Evolutionary conservation across 257 asterid species (phyloP).

Genomic region (Cinchona pubescens): DNA sequence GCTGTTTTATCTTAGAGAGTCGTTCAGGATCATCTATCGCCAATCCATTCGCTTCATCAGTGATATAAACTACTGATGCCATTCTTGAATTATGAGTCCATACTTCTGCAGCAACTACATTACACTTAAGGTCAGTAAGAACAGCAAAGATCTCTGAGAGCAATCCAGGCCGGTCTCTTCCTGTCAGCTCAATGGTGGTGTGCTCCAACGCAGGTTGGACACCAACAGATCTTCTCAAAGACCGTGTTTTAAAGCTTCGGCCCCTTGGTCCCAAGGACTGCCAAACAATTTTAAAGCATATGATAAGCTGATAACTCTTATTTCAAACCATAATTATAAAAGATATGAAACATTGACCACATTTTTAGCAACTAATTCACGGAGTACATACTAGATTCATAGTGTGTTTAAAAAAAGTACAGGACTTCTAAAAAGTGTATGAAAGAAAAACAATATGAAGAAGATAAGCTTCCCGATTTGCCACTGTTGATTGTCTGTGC

Average conservation of each 20-base stretch:
- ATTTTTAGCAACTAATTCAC: not conserved
- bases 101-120: conserved; percentile 78
- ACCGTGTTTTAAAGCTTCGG: conserved; percentile 45
- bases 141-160: conserved; percentile 82
- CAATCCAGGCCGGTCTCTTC: conserved; percentile 79
- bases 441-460: not conserved
- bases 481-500: not conserved
- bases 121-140: conserved; percentile 71
- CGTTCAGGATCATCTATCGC: conserved; percentile 59
- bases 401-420: not conserved
- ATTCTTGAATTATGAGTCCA: conserved; percentile 93
- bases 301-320: not conserved
- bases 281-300: conserved; percentile 17
- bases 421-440: not conserved
- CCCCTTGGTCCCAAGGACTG: conserved; percentile 62
- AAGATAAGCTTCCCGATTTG: not conserved
- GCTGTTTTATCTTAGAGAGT: conserved; percentile 58
- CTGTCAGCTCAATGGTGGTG: conserved; percentile 71
- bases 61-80: conserved; percentile 77
- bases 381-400: not conserved
- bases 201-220: conserved; percentile 57
- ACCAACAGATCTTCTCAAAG: conserved; percentile 59
- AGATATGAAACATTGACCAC: not conserved
- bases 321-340: not conserved
- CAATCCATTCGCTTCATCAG: conserved; percentile 54